phyloP scores from a whole-genome alignment of 805 yeast genomes.

The Saturnispora quitensis region DNA sequence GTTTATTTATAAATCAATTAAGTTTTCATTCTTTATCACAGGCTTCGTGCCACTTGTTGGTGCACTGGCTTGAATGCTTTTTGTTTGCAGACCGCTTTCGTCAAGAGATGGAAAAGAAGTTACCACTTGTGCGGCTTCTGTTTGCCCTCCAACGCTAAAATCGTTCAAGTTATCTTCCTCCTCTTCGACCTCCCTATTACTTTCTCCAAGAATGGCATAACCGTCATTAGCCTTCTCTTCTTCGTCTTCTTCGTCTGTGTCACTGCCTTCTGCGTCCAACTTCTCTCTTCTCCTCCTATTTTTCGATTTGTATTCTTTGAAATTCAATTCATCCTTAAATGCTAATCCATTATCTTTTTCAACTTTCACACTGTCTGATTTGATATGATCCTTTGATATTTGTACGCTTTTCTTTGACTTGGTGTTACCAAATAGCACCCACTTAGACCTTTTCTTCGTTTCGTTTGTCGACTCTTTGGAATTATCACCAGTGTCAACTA shows the following conservation, averaged over 20 bases:
- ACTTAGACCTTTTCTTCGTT: background rate
- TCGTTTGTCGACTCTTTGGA: background rate
- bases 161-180: background rate
- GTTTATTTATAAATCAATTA: slow-evolving; percentile 6
- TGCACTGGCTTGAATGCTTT: background rate
- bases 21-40: background rate
- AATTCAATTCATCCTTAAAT: background rate
- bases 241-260: slow-evolving; percentile 2
- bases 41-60: too few relatives aligned
- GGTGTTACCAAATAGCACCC: background rate
- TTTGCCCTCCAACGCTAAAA: background rate
- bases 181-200: background rate
- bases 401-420: background rate
- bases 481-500: background rate
- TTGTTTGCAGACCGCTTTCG: background rate
- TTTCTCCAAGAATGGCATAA: background rate
- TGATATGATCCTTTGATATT: background rate
- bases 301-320: background rate
- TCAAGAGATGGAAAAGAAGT: background rate
- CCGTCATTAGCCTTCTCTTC: background rate
- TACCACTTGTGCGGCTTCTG: background rate
- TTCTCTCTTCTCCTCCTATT: background rate
- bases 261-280: background rate
- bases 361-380: background rate
- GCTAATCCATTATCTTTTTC: slow-evolving; percentile 9